A percentile compares a stretch with the other conserved stretches of the same genome.
phyloP scores from a whole-genome alignment of 306 rosid species.

The Malus asiatica region DNA sequence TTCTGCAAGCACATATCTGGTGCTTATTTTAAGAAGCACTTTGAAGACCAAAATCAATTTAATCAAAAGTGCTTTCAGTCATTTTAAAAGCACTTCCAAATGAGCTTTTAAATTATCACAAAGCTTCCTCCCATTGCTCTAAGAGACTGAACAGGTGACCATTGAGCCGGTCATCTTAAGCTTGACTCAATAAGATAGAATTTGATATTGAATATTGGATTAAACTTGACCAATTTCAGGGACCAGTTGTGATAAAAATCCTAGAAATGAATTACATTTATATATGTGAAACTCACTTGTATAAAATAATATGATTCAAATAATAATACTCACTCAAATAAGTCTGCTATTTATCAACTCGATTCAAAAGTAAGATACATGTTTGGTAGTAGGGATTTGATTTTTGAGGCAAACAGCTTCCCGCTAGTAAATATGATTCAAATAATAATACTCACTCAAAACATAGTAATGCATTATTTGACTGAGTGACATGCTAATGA shows the following conservation, averaged over 20 bases:
- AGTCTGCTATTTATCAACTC: background rate
- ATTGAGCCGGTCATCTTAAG: background rate
- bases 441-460: background rate
- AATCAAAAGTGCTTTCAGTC: too few relatives aligned
- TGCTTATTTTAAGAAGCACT: too few relatives aligned
- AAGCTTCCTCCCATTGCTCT: background rate
- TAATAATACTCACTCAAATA: background rate
- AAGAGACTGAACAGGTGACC: conserved; percentile 10
- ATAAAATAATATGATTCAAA: too few relatives aligned
- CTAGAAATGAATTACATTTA: too few relatives aligned
- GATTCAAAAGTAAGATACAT: background rate
- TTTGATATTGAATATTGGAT: too few relatives aligned
- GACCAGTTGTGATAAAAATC: too few relatives aligned
- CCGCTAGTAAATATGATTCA: background rate
- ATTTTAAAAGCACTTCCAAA: too few relatives aligned
- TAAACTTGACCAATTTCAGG: too few relatives aligned
- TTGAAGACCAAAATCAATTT: too few relatives aligned
- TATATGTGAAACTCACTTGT: background rate
- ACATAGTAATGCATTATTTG: background rate
- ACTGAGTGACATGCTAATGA: background rate
- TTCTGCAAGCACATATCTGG: too few relatives aligned
- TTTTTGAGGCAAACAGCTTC: background rate
- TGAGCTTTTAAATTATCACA: background rate
- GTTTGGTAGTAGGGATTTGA: too few relatives aligned
- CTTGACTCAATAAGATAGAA: too few relatives aligned